phyloP scores from a whole-genome alignment of 2,329 filamentous ascomycete species.

The Pseudocercospora eumusae region DNA sequence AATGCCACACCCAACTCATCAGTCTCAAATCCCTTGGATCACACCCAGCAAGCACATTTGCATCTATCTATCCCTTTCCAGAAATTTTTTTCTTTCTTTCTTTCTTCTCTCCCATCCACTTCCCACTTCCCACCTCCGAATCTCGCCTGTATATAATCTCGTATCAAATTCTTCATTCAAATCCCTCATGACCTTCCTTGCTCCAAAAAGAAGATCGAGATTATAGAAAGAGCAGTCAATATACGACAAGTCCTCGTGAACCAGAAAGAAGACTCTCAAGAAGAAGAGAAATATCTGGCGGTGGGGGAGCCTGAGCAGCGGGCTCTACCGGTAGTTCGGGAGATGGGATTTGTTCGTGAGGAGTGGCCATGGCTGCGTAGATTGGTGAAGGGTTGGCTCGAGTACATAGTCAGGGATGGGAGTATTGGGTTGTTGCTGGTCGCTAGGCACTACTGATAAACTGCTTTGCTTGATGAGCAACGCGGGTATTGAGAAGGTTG shows the following conservation, averaged over 20 bases:
- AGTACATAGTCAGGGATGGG: not conserved
- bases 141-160: too few relatives aligned
- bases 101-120: too few relatives aligned
- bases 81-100: not conserved
- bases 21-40: not conserved
- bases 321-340: not conserved
- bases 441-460: too few relatives aligned
- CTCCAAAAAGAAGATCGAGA: too few relatives aligned
- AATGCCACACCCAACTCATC: too few relatives aligned
- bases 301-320: not conserved
- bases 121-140: too few relatives aligned
- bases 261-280: too few relatives aligned
- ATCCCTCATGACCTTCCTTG: too few relatives aligned
- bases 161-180: too few relatives aligned
- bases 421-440: not conserved
- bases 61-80: not conserved
- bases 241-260: too few relatives aligned
- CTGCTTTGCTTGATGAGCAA: too few relatives aligned
- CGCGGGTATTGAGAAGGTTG: not conserved
- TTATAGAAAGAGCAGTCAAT: too few relatives aligned
- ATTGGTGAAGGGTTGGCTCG: not conserved
- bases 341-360: not conserved
- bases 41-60: not conserved
- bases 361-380: not conserved
- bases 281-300: not conserved